Percentiles rank a stretch among this genome's conserved stretches.
Evolutionary conservation across 805 yeast species (phyloP).

Genomic region (Zygoascus biomembranicola): DNA sequence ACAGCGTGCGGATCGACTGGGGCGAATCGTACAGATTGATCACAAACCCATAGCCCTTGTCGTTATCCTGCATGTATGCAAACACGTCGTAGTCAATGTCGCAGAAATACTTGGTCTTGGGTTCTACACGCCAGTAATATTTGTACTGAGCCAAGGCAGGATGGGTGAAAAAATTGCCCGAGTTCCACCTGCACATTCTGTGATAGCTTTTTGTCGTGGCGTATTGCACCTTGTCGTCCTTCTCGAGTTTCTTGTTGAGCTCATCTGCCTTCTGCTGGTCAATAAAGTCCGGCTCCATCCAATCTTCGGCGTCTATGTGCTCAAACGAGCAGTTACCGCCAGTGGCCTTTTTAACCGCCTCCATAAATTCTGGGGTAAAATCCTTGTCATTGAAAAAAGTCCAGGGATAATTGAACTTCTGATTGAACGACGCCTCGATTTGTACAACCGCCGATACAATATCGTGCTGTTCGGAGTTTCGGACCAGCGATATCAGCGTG

Average conservation of each 20-base stretch:
- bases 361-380: conserved; percentile 52
- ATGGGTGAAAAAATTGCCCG: conserved; percentile 56
- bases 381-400: conserved; percentile 70
- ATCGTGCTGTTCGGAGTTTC: conserved; percentile 50
- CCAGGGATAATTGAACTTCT: conserved; percentile 71
- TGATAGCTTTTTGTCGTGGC: conserved; percentile 59
- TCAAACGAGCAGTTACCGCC: conserved; percentile 42
- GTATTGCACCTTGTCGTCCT: conserved; percentile 44
- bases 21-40: conserved; percentile 64
- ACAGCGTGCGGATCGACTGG: conserved; percentile 49
- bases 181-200: conserved; percentile 78
- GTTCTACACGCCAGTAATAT: conserved; percentile 81
- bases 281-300: conserved; percentile 56
- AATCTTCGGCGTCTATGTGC: conserved; percentile 32
- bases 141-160: conserved; percentile 52
- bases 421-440: conserved; percentile 59
- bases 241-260: conserved; percentile 37
- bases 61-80: conserved; percentile 40
- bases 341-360: conserved; percentile 33
- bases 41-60: conserved; percentile 67
- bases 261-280: conserved; percentile 37
- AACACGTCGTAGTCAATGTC: conserved; percentile 46
- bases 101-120: conserved; percentile 59
- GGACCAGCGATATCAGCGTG: conserved; percentile 63
- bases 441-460: conserved; percentile 47